phyloP scores from a whole-genome alignment of 2,329 filamentous ascomycete genomes.

The Cladosporium oxysporum region DNA sequence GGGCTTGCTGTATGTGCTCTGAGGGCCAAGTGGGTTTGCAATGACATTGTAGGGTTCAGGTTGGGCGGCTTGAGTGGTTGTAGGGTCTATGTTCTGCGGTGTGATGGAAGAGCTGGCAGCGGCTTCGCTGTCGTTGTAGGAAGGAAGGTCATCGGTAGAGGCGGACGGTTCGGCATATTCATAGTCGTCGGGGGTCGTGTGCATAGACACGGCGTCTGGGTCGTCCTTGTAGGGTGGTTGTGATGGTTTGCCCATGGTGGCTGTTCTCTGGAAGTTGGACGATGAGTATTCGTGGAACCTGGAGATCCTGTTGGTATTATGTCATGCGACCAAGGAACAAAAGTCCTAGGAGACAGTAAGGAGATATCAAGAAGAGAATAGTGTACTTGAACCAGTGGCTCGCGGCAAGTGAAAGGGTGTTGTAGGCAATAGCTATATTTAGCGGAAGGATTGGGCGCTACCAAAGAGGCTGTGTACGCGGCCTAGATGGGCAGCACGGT shows the following conservation, averaged over 20 bases:
- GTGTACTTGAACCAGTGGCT: not conserved
- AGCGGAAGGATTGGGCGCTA: slow-evolving; percentile 4
- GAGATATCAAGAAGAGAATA: not conserved
- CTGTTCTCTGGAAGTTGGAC: not conserved
- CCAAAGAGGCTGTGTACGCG: not conserved
- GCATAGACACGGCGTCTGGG: slow-evolving; percentile 33
- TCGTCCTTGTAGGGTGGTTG: slow-evolving; percentile 24
- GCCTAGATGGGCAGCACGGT: not conserved
- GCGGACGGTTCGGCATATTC: slow-evolving; percentile 24
- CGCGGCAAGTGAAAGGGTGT: not conserved
- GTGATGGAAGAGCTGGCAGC: slow-evolving; percentile 16
- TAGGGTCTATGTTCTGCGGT: not conserved
- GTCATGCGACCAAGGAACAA: not conserved
- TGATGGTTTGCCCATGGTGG: slow-evolving; percentile 19
- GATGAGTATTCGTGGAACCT: not conserved
- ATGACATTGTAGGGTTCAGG: slow-evolving; percentile 14
- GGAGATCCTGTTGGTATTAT: not conserved
- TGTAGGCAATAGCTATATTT: not conserved
- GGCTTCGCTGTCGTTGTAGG: slow-evolving; percentile 33
- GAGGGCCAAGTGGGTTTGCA: not conserved
- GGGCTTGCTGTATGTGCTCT: not conserved
- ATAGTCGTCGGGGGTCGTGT: slow-evolving; percentile 33
- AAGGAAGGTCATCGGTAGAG: slow-evolving; percentile 28
- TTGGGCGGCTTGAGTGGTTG: not conserved
- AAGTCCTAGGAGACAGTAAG: not conserved